Evolutionary conservation across 2,329 filamentous ascomycete species (phyloP), one percentile per base, ranked within the genome.

Genomic region (Fusarium heterosporum): DNA sequence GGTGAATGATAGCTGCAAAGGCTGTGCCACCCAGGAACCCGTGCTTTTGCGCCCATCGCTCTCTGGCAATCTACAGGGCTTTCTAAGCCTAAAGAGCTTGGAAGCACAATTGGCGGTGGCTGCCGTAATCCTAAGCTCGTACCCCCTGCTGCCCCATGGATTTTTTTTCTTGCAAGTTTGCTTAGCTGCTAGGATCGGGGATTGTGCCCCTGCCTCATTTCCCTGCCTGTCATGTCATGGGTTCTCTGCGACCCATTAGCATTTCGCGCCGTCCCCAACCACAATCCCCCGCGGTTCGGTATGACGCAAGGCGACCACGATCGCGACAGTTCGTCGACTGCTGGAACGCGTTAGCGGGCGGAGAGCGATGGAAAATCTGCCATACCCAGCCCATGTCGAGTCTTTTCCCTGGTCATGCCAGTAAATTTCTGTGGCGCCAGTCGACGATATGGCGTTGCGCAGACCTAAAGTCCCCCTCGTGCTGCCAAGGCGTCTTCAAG

Each of bases 291-390:
- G 28, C 55, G 51, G 55, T 57, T 71, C 54, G 62, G 62, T 66
- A 73, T 73, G 71, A 73, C 71, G 69, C 71, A 73, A 72, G 64
- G 48, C 51, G 57, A 57, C 63, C 50, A 55, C 61, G 50, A 57
- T 61, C 47, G 55, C 61, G 57, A 57, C 61, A 52, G 56, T 59
- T 56, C 65, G 22, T 36, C 16, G 34, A 36, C 34, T 36, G 34
- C 34, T 72, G 62, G 61, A 68, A 71, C 61, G 63, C 59, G 51
- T 67, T 57, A 54, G 52, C 51, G 53, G 48, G 60, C 68, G 55
- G 57, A 54, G 65, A 66, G 57, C 67, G 59, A 59, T 64, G 64
- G 51, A 26, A 69, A 64, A 66, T 38, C 53, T 56, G 61, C 61
- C 66, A 46, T 29, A 34, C 61, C 29, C 57, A 59, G 43, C 56